Conservation (phyloP, 2,329 filamentous ascomycete species). For the Coniochaeta prunicola region DNA sequence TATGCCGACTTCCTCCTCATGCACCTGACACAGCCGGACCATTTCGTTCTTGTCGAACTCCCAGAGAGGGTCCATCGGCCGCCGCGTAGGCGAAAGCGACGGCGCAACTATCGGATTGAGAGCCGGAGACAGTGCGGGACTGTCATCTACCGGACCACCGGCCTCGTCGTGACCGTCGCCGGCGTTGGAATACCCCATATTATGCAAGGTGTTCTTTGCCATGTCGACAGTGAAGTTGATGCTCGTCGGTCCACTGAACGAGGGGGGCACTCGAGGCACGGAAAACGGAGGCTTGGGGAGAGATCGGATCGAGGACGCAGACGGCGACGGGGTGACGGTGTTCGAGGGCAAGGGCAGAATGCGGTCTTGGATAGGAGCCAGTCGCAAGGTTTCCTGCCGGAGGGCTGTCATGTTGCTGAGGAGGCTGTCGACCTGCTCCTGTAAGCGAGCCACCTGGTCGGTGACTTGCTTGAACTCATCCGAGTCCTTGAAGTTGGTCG, state of each 20-base stretch:
- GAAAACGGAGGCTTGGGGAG: slow-evolving; percentile 36
- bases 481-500: slow-evolving; percentile 82
- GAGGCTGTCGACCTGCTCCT: slow-evolving; percentile 77
- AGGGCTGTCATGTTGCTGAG: slow-evolving; percentile 65
- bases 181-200: slow-evolving; percentile 73
- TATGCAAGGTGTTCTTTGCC: slow-evolving; percentile 78
- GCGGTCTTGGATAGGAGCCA: slow-evolving; percentile 36
- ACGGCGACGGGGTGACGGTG: slow-evolving; percentile 31
- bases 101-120: slow-evolving; percentile 27
- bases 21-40: slow-evolving; percentile 66
- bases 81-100: slow-evolving; percentile 15
- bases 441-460: slow-evolving; percentile 63
- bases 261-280: slow-evolving; percentile 39
- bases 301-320: slow-evolving; percentile 33
- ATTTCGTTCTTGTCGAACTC: slow-evolving; percentile 72
- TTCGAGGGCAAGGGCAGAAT: slow-evolving; percentile 25
- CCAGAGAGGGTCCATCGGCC: slow-evolving; percentile 67
- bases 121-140: slow-evolving; percentile 23
- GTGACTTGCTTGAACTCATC: slow-evolving; percentile 84
- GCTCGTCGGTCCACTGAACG: slow-evolving; percentile 80
- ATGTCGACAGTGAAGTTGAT: slow-evolving; percentile 79
- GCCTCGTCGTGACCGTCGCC: slow-evolving; percentile 57
- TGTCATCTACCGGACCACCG: slow-evolving; percentile 29
- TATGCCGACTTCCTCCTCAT: slow-evolving; percentile 83
- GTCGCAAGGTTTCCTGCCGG: slow-evolving; percentile 44